Base-by-base conservation (phyloP, 192 early-diverging fungal genomes). In the Backusella liffmaniae region DNA sequence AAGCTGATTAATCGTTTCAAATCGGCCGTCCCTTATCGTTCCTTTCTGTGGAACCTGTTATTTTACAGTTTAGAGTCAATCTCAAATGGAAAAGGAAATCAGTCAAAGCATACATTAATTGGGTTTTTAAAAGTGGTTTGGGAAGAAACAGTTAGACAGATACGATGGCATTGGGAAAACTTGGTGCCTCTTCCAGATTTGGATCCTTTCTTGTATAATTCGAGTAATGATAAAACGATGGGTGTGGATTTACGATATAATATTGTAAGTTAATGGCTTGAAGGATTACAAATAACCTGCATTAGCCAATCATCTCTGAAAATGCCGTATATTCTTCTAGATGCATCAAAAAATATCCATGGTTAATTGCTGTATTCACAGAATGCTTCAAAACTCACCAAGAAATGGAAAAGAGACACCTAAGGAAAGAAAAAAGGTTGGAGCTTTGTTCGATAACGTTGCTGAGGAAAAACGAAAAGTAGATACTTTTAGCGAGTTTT, bases 271-370 rank as follows among this genome's bases (percentile, higher is more conserved):
- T 35, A 49, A 16, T 49, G 18, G 16, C 10, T 13, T 10, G 3
- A 13, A 16, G 46, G 18, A n/a, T n/a, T n/a, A 5, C 6, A 49
- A 18, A 49, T 49, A 6, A 5, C 18, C 6, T 32, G 32, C 32
- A 32, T 32, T 32, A 32, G 32, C 32, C 46, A 49, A 1, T n/a
- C 5, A 21, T 49, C 5, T n/a, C 16, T 49, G 46, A 49, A 4
- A 49, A 49, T 49, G 18, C 13, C 46, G 6, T 49, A n/a, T 49
- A 49, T n/a, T 56, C 6, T 41, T 21, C 7, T 69, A 76, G 75
- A 76, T 90, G 0, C 85, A 93, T 77, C 92, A 94, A 86, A 95
- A 94, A 65, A 80, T 95, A 15, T 86, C 90, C 41, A 94, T 95
- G 93, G 82, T 95, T 66, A 95, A 95, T 79, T 93, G 91, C 75